phyloP scores from a whole-genome alignment of 768 basidiomycete species.

The Podaxis sp. region DNA sequence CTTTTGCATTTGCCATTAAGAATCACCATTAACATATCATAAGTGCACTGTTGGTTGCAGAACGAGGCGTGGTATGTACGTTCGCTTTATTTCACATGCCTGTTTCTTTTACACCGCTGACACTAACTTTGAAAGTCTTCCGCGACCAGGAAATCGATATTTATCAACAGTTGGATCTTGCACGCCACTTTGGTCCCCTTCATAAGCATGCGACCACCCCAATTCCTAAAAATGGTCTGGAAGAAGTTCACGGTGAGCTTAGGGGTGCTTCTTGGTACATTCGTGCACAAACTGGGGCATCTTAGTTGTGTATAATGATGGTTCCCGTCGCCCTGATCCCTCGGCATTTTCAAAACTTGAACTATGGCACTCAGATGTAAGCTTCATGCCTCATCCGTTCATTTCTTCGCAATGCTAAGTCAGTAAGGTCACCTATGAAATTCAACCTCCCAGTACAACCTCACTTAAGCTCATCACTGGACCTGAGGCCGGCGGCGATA shows the following conservation, averaged over 20 bases:
- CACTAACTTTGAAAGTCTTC: conserved; percentile 46
- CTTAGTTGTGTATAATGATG: conserved; percentile 68
- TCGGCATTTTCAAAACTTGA: conserved; percentile 68
- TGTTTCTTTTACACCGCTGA: neutral
- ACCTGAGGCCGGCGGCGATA: conserved; percentile 74
- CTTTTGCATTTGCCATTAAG: conserved; percentile 18
- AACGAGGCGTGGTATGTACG: conserved; percentile 75
- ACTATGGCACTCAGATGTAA: conserved; percentile 79
- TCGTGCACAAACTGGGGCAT: neutral
- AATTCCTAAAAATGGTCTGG: conserved; percentile 67
- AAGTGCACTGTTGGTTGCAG: conserved; percentile 69
- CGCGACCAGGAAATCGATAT: conserved; percentile 69
- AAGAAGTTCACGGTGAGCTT: conserved; percentile 63
- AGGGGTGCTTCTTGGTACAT: neutral
- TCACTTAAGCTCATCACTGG: conserved; percentile 70
- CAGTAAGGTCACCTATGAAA: conserved; percentile 63
- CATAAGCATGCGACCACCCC: conserved; percentile 85
- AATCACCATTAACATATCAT: conserved; percentile 4
- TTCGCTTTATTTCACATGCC: conserved; percentile 1
- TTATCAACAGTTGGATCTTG: conserved; percentile 67
- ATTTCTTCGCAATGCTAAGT: neutral
- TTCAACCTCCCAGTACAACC: conserved; percentile 77
- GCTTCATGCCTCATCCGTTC: neutral
- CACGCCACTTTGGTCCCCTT: conserved; percentile 65
- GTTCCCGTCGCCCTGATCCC: conserved; percentile 56